Evolutionary conservation across 768 basidiomycete species (phyloP).

Genomic region (Kwoniella sp.): DNA sequence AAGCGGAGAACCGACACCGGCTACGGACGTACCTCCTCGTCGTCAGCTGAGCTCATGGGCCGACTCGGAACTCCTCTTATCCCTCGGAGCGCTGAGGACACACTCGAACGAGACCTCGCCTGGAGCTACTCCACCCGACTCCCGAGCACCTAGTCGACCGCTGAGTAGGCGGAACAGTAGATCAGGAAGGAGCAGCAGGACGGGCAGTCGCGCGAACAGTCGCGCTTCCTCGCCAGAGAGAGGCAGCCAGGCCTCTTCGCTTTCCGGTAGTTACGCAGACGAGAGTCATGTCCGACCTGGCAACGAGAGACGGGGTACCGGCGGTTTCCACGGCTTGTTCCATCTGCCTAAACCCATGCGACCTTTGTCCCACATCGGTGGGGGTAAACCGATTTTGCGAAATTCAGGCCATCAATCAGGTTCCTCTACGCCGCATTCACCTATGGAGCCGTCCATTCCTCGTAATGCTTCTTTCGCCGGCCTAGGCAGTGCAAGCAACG

Average conservation of each 20-base stretch:
- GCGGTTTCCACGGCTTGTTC: slow-evolving; percentile 43
- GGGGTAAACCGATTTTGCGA: slow-evolving; percentile 44
- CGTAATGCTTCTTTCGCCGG: slow-evolving; percentile 35
- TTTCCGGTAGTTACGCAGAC: slow-evolving; percentile 15
- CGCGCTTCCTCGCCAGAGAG: slow-evolving; percentile 68
- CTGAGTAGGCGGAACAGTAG: slow-evolving; percentile 54
- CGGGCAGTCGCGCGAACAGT: slow-evolving; percentile 56
- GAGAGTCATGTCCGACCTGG: slow-evolving; percentile 47
- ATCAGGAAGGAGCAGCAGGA: slow-evolving; percentile 49
- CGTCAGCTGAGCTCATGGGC: slow-evolving; percentile 65
- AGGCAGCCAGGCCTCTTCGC: slow-evolving; percentile 38
- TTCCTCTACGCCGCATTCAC: slow-evolving; percentile 23
- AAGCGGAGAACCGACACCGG: slow-evolving; percentile 22
- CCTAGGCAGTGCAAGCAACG: slow-evolving; percentile 3
- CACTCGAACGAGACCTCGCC: slow-evolving; percentile 48
- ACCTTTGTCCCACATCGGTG: slow-evolving; percentile 39
- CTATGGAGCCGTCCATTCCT: slow-evolving; percentile 20
- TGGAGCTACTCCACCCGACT: slow-evolving; percentile 52
- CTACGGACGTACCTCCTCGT: slow-evolving; percentile 47
- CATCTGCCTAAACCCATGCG: slow-evolving; percentile 52
- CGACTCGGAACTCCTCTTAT: slow-evolving; percentile 79
- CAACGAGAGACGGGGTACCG: slow-evolving; percentile 44
- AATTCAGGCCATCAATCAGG: slow-evolving; percentile 34
- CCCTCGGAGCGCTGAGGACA: slow-evolving; percentile 60
- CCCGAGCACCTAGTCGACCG: slow-evolving; percentile 44